Evolutionary conservation across 345 rosid genomes (phyloP).

Genomic region (Heritiera littoralis): DNA sequence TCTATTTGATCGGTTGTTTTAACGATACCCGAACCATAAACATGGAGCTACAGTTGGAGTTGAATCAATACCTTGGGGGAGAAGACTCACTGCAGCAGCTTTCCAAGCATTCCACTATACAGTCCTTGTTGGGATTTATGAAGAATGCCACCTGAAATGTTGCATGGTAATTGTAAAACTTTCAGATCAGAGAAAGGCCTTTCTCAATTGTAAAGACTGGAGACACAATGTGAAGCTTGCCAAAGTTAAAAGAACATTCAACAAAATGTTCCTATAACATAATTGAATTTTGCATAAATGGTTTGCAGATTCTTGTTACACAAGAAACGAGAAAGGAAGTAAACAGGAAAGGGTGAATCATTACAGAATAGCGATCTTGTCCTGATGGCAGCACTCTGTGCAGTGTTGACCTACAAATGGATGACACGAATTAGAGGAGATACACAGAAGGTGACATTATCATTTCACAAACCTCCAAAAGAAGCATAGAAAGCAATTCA

Average conservation of each 20-base stretch:
- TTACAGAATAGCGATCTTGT: slow-evolving; percentile 80
- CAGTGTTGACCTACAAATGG: slow-evolving; percentile 60
- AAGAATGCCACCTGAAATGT: slow-evolving; percentile 68
- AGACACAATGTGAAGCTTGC: not conserved
- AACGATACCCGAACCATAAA: too few relatives aligned
- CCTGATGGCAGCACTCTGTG: slow-evolving; percentile 79
- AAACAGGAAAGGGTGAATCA: not conserved
- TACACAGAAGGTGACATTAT: not conserved
- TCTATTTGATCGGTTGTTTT: too few relatives aligned
- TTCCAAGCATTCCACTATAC: slow-evolving; percentile 52
- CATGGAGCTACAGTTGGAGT: too few relatives aligned
- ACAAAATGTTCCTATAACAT: not conserved
- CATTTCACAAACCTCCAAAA: not conserved
- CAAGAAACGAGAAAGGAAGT: not conserved
- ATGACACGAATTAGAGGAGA: not conserved
- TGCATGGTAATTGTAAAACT: not conserved
- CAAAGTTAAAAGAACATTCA: not conserved
- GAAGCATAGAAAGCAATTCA: slow-evolving; percentile 23
- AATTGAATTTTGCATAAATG: not conserved
- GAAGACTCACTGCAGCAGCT: too few relatives aligned
- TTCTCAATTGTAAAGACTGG: too few relatives aligned
- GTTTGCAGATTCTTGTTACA: not conserved
- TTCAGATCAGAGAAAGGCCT: too few relatives aligned
- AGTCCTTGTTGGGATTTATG: slow-evolving; percentile 49
- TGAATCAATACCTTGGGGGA: too few relatives aligned